phyloP scores from a whole-genome alignment of 257 asterid species.

The Solanum corneliomulleri region DNA sequence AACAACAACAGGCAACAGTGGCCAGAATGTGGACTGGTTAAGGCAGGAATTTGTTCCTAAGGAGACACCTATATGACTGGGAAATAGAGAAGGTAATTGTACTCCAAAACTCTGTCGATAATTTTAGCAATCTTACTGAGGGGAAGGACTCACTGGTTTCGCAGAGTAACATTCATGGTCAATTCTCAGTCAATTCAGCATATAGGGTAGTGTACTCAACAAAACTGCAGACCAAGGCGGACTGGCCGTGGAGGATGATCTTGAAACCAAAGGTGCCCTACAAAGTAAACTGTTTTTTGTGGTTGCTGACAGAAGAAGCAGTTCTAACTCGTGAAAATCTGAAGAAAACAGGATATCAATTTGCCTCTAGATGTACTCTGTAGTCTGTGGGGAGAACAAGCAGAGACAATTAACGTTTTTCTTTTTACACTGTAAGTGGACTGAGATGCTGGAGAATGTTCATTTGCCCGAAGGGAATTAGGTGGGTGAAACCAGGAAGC shows the following conservation, averaged over 20 bases:
- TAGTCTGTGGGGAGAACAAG: background rate
- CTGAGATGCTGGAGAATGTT: background rate
- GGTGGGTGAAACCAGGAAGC: background rate
- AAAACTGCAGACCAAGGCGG: background rate
- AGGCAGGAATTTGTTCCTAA: background rate
- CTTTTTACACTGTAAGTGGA: background rate
- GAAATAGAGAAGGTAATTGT: background rate
- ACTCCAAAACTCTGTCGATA: background rate
- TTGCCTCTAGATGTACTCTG: background rate
- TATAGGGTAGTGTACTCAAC: background rate
- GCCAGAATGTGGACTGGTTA: background rate
- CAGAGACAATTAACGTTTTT: background rate
- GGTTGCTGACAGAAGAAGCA: background rate
- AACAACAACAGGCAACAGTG: background rate
- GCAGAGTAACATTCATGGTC: background rate
- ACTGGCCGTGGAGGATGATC: background rate
- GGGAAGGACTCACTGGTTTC: background rate
- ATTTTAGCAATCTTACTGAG: background rate
- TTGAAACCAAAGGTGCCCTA: background rate
- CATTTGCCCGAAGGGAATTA: background rate
- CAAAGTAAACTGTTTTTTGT: background rate
- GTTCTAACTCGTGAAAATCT: background rate
- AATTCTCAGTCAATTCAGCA: background rate
- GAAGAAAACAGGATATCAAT: background rate
- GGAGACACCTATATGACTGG: background rate